Evolutionary conservation across 768 basidiomycete species (phyloP).

Genomic region (Pleurotus ostreatus): DNA sequence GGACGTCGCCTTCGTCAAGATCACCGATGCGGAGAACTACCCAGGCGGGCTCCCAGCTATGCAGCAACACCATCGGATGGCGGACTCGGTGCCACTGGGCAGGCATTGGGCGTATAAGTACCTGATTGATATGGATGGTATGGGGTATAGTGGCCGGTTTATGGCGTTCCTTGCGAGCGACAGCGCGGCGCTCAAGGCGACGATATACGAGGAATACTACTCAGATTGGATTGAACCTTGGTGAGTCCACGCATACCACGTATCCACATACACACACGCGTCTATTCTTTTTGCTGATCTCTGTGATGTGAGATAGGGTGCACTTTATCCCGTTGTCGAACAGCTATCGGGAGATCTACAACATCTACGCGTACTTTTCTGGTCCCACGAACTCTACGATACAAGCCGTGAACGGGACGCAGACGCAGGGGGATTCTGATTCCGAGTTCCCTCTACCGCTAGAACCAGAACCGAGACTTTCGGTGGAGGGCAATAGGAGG

Average conservation of each 20-base stretch:
- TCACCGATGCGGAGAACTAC: slow-evolving; percentile 65
- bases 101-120: slow-evolving; percentile 94
- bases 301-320: slow-evolving; percentile 48
- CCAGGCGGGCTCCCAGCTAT: slow-evolving; percentile 72
- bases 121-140: slow-evolving; percentile 88
- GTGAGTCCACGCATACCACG: slow-evolving; percentile 18
- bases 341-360: slow-evolving; percentile 89
- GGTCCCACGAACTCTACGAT: slow-evolving; percentile 68
- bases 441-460: slow-evolving; percentile 11
- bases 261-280: no score
- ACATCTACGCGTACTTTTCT: slow-evolving; percentile 90
- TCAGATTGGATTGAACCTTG: slow-evolving; percentile 92
- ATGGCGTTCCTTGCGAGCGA: slow-evolving; percentile 83
- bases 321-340: slow-evolving; percentile 93
- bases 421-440: slow-evolving; percentile 1
- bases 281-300: neutral
- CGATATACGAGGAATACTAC: slow-evolving; percentile 89
- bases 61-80: slow-evolving; percentile 61
- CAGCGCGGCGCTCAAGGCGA: slow-evolving; percentile 86
- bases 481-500: slow-evolving; percentile 63
- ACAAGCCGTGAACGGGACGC: slow-evolving; percentile 46
- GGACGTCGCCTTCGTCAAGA: slow-evolving; percentile 84
- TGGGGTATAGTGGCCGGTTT: slow-evolving; percentile 91
- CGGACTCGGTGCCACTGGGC: slow-evolving; percentile 74
- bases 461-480: slow-evolving; percentile 28